Percentiles rank a stretch among this genome's conserved stretches.
phyloP scores from a whole-genome alignment of 768 basidiomycete species.

The Lactarius sp. region DNA sequence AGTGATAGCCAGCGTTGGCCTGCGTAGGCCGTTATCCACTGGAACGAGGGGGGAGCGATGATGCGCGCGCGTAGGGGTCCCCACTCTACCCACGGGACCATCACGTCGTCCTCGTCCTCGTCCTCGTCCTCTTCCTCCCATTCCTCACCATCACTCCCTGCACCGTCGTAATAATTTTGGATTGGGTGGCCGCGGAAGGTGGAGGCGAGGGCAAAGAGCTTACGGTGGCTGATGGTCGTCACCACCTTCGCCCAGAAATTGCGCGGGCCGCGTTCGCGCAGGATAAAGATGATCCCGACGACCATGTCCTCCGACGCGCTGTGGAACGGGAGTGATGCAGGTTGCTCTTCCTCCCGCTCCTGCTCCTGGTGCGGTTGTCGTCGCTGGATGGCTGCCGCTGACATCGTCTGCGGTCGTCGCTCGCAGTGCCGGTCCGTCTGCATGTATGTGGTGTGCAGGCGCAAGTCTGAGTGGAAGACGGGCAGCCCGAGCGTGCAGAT shows the following conservation, averaged over 20 bases:
- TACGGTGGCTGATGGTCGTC: constrained; percentile 8
- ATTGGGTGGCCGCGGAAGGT: not conserved
- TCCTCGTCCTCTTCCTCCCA: not conserved
- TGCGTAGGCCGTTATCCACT: constrained; percentile 21
- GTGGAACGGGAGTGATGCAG: constrained; percentile 5
- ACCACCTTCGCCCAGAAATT: constrained; percentile 10
- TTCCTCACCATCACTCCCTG: not conserved
- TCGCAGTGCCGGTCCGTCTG: constrained; percentile 13
- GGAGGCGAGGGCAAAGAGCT: constrained; percentile 6
- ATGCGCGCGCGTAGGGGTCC: constrained; percentile 9
- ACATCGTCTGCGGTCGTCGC: too few relatives aligned
- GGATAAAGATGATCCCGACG: constrained; percentile 18
- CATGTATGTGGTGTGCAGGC: constrained; percentile 19
- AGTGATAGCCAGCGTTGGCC: constrained; percentile 20
- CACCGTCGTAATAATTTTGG: too few relatives aligned
- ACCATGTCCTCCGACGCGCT: constrained; percentile 20
- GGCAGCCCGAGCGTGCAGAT: constrained; percentile 18
- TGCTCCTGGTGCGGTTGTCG: not conserved
- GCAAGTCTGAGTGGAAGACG: not conserved
- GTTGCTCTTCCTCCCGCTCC: too few relatives aligned
- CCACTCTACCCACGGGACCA: constrained; percentile 12
- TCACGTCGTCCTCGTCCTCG: too few relatives aligned
- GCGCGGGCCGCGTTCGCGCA: not conserved
- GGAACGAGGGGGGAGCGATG: constrained; percentile 7
- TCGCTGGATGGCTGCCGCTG: not conserved